phyloP scores from a whole-genome alignment of 164 flowering plant species.

The Euptelea pleiosperma region DNA sequence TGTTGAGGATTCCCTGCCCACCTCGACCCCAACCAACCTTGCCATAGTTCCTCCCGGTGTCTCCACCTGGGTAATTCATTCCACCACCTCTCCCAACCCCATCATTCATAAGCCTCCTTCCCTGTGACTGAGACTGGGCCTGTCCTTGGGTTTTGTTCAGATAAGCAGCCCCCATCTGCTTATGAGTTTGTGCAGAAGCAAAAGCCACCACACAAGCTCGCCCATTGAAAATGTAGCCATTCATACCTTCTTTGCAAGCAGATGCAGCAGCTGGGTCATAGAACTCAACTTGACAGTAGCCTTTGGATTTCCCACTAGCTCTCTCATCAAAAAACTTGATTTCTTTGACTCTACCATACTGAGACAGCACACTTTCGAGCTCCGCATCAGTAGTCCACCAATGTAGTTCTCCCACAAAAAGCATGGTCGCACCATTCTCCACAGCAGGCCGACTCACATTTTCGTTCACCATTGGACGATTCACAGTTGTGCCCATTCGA shows the following conservation, averaged over 20 bases:
- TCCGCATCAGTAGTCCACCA: conserved; percentile 92
- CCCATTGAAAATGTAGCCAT: conserved; percentile 60
- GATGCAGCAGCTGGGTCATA: conserved; percentile 54
- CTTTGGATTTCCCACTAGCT: conserved; percentile 78
- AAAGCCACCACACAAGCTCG: conserved; percentile 72
- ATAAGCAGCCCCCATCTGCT: conserved; percentile 62
- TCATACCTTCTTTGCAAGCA: conserved; percentile 70
- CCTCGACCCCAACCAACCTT: conserved; percentile 63
- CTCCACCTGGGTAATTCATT: conserved; percentile 46
- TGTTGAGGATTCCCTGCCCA: conserved; percentile 39
- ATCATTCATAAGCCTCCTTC: conserved; percentile 50
- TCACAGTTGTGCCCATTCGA: conserved; percentile 30
- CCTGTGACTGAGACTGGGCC: conserved; percentile 44
- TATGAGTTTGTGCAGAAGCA: conserved; percentile 62
- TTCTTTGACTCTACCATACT: conserved; percentile 66
- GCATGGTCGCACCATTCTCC: conserved; percentile 55
- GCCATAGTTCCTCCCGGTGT: conserved; percentile 46
- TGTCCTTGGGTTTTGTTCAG: conserved; percentile 46
- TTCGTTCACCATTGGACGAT: conserved; percentile 32
- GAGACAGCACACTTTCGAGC: conserved; percentile 51
- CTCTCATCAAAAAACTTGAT: conserved; percentile 71
- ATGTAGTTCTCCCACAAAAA: conserved; percentile 68
- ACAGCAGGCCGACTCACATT: conserved; percentile 30
- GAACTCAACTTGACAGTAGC: conserved; percentile 79
- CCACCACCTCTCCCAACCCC: conserved; percentile 55